Evolutionary conservation across 2,329 filamentous ascomycete genomes (phyloP).

Genomic region (Nigrospora oryzae): DNA sequence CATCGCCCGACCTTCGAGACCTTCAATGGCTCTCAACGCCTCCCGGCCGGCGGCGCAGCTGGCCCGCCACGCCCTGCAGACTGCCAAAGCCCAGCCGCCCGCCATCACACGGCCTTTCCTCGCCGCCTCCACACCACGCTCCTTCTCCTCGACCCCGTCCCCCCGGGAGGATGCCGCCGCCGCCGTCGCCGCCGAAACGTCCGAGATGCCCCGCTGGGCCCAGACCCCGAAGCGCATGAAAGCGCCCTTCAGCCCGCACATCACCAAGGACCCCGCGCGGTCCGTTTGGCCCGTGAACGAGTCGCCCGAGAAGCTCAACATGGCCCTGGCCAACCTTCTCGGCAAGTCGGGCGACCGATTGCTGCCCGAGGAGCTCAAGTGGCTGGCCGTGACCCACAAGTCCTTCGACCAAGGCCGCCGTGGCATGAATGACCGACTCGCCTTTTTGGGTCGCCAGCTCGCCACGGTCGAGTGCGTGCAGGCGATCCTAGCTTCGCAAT

Average conservation of each 20-base stretch:
- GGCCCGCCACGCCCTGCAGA: slow-evolving; percentile 19
- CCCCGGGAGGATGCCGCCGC: slow-evolving; percentile 3
- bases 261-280: slow-evolving; percentile 41
- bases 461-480: slow-evolving; percentile 20
- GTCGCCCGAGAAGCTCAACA: slow-evolving; percentile 64
- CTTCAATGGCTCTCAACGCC: slow-evolving; percentile 24
- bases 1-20: not conserved
- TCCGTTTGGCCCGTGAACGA: slow-evolving; percentile 64
- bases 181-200: slow-evolving; percentile 3
- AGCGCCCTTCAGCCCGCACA: slow-evolving; percentile 57
- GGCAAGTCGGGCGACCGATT: slow-evolving; percentile 64
- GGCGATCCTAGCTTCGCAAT: slow-evolving; percentile 20
- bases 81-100: not conserved
- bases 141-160: slow-evolving; percentile 16
- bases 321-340: slow-evolving; percentile 68
- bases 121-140: not conserved
- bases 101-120: slow-evolving; percentile 1
- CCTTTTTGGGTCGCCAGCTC: slow-evolving; percentile 54
- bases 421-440: slow-evolving; percentile 89
- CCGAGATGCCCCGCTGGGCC: slow-evolving; percentile 53
- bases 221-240: slow-evolving; percentile 63
- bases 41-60: slow-evolving; percentile 22
- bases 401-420: slow-evolving; percentile 92
- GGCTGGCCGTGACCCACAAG: slow-evolving; percentile 95
- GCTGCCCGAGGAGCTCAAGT: slow-evolving; percentile 87